Conservation (phyloP, 441 rosid species). For the Arabidopsis hybrid region DNA sequence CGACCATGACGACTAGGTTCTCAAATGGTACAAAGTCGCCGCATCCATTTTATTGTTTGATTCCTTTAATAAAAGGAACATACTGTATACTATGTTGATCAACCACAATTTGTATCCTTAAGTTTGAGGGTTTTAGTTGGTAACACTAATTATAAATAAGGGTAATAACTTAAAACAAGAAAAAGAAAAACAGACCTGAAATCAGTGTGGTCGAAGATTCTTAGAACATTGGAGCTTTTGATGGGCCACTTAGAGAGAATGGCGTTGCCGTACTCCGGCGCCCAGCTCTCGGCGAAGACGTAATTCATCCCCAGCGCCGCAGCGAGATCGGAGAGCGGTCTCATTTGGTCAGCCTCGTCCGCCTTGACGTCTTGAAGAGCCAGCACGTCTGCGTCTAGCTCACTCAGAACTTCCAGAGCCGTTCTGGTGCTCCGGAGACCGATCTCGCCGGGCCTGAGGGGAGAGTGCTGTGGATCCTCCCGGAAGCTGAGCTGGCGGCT, state of each 20-base stretch:
- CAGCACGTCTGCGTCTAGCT: conserved; percentile 80
- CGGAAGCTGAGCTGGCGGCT: conserved; percentile 66
- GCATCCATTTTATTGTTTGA: background rate
- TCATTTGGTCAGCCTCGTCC: conserved; percentile 92
- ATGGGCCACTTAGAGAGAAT: conserved; percentile 91
- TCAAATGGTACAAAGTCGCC: conserved; percentile 18
- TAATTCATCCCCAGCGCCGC: conserved; percentile 83
- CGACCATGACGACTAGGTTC: conserved; percentile 46
- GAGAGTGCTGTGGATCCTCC: conserved; percentile 53
- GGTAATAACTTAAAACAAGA: background rate
- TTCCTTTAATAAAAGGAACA: background rate
- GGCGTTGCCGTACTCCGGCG: conserved; percentile 98
- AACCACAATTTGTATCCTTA: background rate
- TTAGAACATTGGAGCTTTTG: conserved; percentile 66
- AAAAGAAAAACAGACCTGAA: conserved; percentile 58
- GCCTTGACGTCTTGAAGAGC: conserved; percentile 97
- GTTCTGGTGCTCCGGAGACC: conserved; percentile 55
- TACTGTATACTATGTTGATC: no score
- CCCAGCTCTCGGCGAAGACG: conserved; percentile 98
- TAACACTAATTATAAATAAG: background rate
- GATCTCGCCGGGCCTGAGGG: conserved; percentile 42
- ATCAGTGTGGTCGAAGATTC: conserved; percentile 86
- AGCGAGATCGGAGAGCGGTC: conserved; percentile 91
- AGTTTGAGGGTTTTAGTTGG: background rate
- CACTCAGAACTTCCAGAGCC: conserved; percentile 75